Evolutionary conservation across 2,329 filamentous ascomycete species (phyloP), one percentile per base, ranked within the genome.

Genomic region (Cercospora sp.): DNA sequence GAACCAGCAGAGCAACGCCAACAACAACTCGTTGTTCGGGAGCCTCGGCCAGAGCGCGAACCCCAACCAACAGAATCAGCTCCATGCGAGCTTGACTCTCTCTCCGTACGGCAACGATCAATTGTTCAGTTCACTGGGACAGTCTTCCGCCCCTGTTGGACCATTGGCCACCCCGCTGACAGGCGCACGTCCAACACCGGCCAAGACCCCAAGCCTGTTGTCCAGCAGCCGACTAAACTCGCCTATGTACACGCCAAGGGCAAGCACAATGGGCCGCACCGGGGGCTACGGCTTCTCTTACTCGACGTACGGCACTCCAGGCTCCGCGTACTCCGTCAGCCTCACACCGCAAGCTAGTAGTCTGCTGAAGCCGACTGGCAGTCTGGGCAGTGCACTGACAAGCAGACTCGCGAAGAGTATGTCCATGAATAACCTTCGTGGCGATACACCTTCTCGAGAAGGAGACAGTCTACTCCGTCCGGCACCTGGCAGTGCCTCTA

Each of bases 21-120:
- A 81, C 67, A 77, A 75, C 69, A 80, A 78, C 69, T 82, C 85
- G 73, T 71, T 88, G 26, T 88, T 88, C 71, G 86, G 87, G 60
- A 82, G 82, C 6, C 84, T 67, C 32, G 61, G 57, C 32, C 70
- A 71, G 62, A 66, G 61, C 49, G 66, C 59, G 59, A 72, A 85
- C 71, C 82, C 83, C 66, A 84, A 84, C 68, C 83, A 85, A 70
- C 85, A 85, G 59, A 86, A 86, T 16, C 88, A 91, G 75, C 80
- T 84, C 59, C 79, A 83, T 55, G 81, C 82, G 62, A 80, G 80
- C 18, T 83, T 97, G 67, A 93, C 91, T 37, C 90, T 93, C 5
- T 95, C 92, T 69, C 94, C 96, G 0, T 99, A 97, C 76, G 95
- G 95, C 49, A 93, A 92, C 63, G 88, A 92, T 57, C 92, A 93